phyloP scores from a whole-genome alignment of 768 basidiomycete genomes.

The Tulasnella sp. region DNA sequence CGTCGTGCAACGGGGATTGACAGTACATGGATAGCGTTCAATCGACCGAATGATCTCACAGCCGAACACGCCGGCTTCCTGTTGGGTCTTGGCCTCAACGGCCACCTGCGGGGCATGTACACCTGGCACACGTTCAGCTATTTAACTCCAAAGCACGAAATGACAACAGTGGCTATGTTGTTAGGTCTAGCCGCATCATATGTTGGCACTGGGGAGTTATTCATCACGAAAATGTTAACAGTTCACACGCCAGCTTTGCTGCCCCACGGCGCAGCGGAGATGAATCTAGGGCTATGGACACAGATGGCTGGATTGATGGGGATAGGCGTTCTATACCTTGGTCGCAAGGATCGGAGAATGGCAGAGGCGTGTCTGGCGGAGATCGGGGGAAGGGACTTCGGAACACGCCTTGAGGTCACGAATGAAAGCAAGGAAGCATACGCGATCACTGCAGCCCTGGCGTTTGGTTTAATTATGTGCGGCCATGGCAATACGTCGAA shows the following conservation, averaged over 20 bases:
- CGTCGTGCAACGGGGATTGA: slow-evolving; percentile 66
- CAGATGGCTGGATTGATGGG: slow-evolving; percentile 83
- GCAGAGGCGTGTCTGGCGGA: slow-evolving; percentile 85
- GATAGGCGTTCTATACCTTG: slow-evolving; percentile 82
- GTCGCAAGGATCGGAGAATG: slow-evolving; percentile 78
- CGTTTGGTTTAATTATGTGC: slow-evolving; percentile 95
- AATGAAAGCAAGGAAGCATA: slow-evolving; percentile 89
- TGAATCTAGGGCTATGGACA: slow-evolving; percentile 81
- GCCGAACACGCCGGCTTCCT: slow-evolving; percentile 96
- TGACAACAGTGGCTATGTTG: slow-evolving; percentile 86
- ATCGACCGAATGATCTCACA: slow-evolving; percentile 81
- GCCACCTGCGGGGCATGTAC: slow-evolving; percentile 78
- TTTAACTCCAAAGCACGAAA: slow-evolving; percentile 90
- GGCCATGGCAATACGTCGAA: slow-evolving; percentile 56
- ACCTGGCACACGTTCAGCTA: slow-evolving; percentile 96
- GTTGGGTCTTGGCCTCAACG: slow-evolving; percentile 81
- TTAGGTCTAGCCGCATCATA: slow-evolving; percentile 90
- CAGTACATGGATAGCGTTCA: slow-evolving; percentile 93
- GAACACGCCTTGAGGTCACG: slow-evolving; percentile 51
- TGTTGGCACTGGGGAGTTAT: slow-evolving; percentile 70
- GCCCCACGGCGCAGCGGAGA: slow-evolving; percentile 72
- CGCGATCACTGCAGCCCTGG: slow-evolving; percentile 74
- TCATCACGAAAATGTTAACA: slow-evolving; percentile 82
- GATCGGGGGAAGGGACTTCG: slow-evolving; percentile 42
- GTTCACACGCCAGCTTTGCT: slow-evolving; percentile 90